A percentile compares a stretch with the other conserved stretches of the same genome.
These are phyloP conservation scores for Talaromyces marneffei DNA, from an alignment of 2,329 filamentous ascomycete species.

Conservation along the genomic window DNA sequence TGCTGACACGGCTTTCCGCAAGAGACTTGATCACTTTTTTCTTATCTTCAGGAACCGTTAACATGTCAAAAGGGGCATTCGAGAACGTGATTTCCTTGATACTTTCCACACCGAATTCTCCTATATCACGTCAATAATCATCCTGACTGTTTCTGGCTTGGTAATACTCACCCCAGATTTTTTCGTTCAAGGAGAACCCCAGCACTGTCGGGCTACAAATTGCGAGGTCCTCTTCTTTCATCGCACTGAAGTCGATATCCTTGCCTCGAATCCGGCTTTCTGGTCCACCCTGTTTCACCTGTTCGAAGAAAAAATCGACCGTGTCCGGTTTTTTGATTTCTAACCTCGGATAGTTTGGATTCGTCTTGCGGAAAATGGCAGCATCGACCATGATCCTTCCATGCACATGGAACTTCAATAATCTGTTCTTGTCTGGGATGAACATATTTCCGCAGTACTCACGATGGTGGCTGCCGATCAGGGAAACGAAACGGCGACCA, in stretches of 20 bases:
- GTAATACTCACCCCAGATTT: conserved; percentile 11
- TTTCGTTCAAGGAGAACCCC: conserved; percentile 14
- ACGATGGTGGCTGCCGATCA: conserved; percentile 6
- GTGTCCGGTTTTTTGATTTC: conserved; percentile 5
- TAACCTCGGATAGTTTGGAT: conserved; percentile 14
- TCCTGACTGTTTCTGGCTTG: conserved; percentile 14
- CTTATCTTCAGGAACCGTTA: conserved; percentile 17
- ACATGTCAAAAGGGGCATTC: conserved; percentile 16
- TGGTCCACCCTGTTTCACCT: background rate
- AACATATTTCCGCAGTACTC: conserved; percentile 10
- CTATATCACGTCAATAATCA: background rate
- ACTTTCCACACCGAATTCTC: conserved; percentile 17
- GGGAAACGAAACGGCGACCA: conserved; percentile 3
- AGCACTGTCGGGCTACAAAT: conserved; percentile 14
- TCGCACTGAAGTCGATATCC: conserved; percentile 8
- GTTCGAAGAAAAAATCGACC: conserved; percentile 2
- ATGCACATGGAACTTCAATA: conserved; percentile 8
- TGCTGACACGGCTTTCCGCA: background rate
- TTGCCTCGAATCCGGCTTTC: background rate
- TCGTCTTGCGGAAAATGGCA: conserved; percentile 11
- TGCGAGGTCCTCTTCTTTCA: conserved; percentile 13
- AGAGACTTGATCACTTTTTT: conserved; percentile 4
- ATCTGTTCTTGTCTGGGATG: background rate
- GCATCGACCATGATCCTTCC: conserved; percentile 16
- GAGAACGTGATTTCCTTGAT: conserved; percentile 19